These are phyloP conservation scores for Penicillium concentricum DNA, from an alignment of 2,329 filamentous ascomycete species.

Conservation along the genomic window DNA sequence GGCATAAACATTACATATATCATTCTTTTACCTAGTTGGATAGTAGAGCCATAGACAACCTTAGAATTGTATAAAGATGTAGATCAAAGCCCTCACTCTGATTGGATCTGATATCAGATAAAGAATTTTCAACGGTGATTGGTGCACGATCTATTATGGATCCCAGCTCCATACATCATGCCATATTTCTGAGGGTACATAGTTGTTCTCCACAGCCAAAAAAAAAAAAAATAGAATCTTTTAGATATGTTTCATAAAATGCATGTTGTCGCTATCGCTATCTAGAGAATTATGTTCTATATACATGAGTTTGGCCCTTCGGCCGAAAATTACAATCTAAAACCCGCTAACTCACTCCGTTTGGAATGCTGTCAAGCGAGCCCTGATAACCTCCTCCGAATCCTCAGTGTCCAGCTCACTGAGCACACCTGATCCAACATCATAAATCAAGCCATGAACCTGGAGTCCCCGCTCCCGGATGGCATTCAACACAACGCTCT, in stretches of 20 bases:
- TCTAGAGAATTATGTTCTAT: neutral
- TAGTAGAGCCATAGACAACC: too few species aligned
- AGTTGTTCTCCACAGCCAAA: too few species aligned
- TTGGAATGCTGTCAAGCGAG: constrained; percentile 43
- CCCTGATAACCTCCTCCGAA: constrained; percentile 39
- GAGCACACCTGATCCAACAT: constrained; percentile 58
- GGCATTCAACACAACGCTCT: constrained; percentile 67
- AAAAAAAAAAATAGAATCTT: neutral
- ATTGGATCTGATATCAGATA: too few species aligned
- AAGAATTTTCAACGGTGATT: too few species aligned
- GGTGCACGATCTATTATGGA: too few species aligned
- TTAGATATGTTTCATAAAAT: neutral
- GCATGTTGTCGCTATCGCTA: neutral
- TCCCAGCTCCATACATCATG: too few species aligned
- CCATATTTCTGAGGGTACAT: too few species aligned
- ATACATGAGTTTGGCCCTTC: neutral
- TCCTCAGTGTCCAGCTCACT: constrained; percentile 52
- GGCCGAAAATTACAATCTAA: neutral
- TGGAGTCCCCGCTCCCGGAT: constrained; percentile 67
- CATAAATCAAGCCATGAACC: constrained; percentile 77
- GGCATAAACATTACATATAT: too few species aligned
- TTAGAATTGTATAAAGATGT: too few species aligned
- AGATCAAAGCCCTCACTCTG: too few species aligned
- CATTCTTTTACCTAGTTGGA: too few species aligned
- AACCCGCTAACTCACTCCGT: constrained; percentile 22